Base-by-base conservation (phyloP, 495 filamentous ascomycete genomes). In the Xylaria grammica region DNA sequence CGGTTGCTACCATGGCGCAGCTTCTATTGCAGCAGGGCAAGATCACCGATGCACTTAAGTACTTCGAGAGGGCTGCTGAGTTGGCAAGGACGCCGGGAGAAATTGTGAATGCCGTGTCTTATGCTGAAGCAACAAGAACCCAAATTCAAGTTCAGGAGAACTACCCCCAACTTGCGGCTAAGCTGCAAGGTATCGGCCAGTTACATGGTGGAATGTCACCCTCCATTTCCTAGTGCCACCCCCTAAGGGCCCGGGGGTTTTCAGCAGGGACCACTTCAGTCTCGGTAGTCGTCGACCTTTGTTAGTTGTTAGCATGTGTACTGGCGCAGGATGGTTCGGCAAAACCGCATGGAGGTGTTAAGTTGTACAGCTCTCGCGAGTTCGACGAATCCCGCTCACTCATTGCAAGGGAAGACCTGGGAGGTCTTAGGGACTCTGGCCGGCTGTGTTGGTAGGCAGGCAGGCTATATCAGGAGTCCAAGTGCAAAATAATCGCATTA, bases 1-100 rank as follows among this genome's bases (percentile, higher is more conserved):
- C 95, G 51, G 95, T 99, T 22, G 95, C 96, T 46, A 99, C 95
- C 46, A 98, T 99, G 95, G 95, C 95, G 6, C 95, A 99, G 77
- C 84, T 99, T n/a, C 87, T 98, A 29, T 85, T 99, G 22, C 96
- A 99, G 74, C 95, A 98, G 80, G 94, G 94, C 72, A 97, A 97
- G 81, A 96, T 98, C 40, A 91, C 88, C 20, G 91, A 97, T 63
- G 95, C 95, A 2, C 87, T 99, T 48, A 92, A 91, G 77, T 98
- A 98, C 81, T 99, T 99, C 69, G 93, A 98, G 83, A 89, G 91
- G 32, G 95, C 95, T 2, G 95, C 95, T 13, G 92, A 97, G 79
- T 87, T 99, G 32, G 93, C 93, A n/a, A 82, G 95, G 53, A 99
- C 95, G 0, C 94, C 97, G 69, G 92, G 90, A 51, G 95, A 99